Evolutionary conservation across 1,284 basidiomycete species (phyloP), one percentile per base, ranked within the genome.

Genomic region (Sanghuangporus sanghuang): DNA sequence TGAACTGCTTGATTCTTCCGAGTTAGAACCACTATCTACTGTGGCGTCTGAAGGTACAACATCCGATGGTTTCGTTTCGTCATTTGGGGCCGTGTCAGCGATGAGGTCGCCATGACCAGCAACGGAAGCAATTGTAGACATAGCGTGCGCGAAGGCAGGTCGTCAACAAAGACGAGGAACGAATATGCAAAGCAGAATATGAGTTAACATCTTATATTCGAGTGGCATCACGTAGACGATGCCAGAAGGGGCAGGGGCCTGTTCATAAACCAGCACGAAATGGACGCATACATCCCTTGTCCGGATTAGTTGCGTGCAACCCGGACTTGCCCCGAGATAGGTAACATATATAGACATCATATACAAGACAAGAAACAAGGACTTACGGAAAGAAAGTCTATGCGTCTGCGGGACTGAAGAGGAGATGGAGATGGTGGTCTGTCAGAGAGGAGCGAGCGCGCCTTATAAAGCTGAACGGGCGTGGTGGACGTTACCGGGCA

Each of bases 51-150:
- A 39, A 3, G 32, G 14, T 38, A 11, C 32, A 9, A 18, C 32
- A 54, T 6, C 53, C 14, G 16, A 7, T 21, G 6, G 53, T 54
- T 36, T 36, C 16, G 53, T 38, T 6, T 5, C 16, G 38, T 54
- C 53, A 27, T 7, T 2, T 5, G n/a, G 16, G 16, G 16, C 6
- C 6, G 44, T n/a, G n/a, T 32, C 50, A 11, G 14, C 35, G 53
- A 38, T 38, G 52, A 27, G 35, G 18, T 21, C 36, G 32, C 9
- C 53, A 38, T 36, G 32, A 6, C 7, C 21, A 54, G 53, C 6
- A 35, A 54, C 53, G 53, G 53, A 54, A 54, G 53, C 36, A 54
- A 38, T 54, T n/a, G 53, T 36, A 9, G 53, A 36, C 53, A 54
- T 54, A 36, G 48, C 18, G 48, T 18, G 2, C 14, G 44, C 44